Conservation (phyloP, 306 rosid species). For the Dalbergia cultrata region DNA sequence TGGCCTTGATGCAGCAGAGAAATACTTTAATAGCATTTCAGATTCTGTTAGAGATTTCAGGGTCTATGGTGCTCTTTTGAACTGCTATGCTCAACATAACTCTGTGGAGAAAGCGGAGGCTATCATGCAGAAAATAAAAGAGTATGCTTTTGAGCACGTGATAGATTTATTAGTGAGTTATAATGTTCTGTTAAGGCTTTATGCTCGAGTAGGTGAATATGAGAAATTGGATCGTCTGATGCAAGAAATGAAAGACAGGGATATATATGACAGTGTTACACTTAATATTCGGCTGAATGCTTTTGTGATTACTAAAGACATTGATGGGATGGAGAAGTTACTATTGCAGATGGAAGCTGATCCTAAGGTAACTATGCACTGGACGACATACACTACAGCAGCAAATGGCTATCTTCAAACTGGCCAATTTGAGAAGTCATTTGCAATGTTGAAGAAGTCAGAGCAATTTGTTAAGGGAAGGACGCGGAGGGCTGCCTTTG, state of each 20-base stretch:
- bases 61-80: constrained; percentile 66
- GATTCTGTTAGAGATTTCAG: constrained; percentile 51
- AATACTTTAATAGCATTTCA: constrained; percentile 54
- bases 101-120: constrained; percentile 60
- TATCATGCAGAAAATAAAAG: constrained; percentile 57
- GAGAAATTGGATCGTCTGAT: constrained; percentile 55
- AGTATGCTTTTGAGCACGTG: constrained; percentile 38
- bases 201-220: constrained; percentile 53
- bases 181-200: constrained; percentile 60
- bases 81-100: constrained; percentile 61
- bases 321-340: constrained; percentile 59
- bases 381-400: constrained; percentile 52
- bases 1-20: constrained; percentile 63
- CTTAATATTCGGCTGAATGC: constrained; percentile 53
- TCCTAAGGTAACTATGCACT: constrained; percentile 45
- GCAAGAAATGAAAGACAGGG: constrained; percentile 62
- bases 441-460: constrained; percentile 54
- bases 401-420: constrained; percentile 67
- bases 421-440: constrained; percentile 55
- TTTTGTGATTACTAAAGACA: constrained; percentile 45
- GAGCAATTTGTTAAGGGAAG: constrained; percentile 46
- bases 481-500: constrained; percentile 52
- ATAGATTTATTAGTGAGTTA: constrained; percentile 33
- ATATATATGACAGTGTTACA: constrained; percentile 44
- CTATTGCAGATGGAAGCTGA: constrained; percentile 58